Base-by-base conservation (phyloP, 2,329 filamentous ascomycete genomes). In the Sarocladium oryzae region DNA sequence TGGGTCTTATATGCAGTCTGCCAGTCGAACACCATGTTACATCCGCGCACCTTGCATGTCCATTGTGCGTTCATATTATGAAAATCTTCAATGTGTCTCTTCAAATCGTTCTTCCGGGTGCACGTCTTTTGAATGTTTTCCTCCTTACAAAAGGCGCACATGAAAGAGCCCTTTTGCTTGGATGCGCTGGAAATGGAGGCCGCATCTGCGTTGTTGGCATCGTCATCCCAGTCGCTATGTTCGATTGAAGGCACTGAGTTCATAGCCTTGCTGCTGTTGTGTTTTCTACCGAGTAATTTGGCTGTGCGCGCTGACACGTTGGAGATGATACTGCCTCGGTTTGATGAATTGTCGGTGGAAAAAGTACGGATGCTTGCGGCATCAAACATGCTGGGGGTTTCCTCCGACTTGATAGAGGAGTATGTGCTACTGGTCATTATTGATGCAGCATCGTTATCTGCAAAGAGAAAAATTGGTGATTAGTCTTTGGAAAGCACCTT, bases 81-180 rank as follows among this genome's bases (percentile, higher is more conserved):
- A 49, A 74, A 74, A 54, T 73, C 68, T 51, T 74, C 70, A 30
- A 76, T 73, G 50, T 76, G 73, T 11, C 73, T 68, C 57, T 75
- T 75, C 45, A 76, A 60, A 52, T 76, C 73, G 53, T 74, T 73
- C 55, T 74, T 73, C 11, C 72, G 69, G 5, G 69, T 72, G 54
- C 70, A 73, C 3, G 70, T 70, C 56, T 71, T 68, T 49, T 64
- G 56, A 49, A 73, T 70, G 38, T 61, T 60, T 51, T 66, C 66
- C 55, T 74, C 72, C 33, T 64, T 64, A 56, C 72, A 75, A 51
- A 74, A 73, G 9, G 63, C 64, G 53, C 64, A 66, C 52, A 68
- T 67, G 55, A 72, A 64, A 5, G 66, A 63, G 10, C 66, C 63
- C 50, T 69, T 69, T 45, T 68, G 68, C 52, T 70, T 70, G 2